A percentile compares a stretch with the other conserved stretches of the same genome.
These are phyloP conservation scores for Pichia insulana DNA, from an alignment of 805 yeast species.

Conservation along the genomic window DNA sequence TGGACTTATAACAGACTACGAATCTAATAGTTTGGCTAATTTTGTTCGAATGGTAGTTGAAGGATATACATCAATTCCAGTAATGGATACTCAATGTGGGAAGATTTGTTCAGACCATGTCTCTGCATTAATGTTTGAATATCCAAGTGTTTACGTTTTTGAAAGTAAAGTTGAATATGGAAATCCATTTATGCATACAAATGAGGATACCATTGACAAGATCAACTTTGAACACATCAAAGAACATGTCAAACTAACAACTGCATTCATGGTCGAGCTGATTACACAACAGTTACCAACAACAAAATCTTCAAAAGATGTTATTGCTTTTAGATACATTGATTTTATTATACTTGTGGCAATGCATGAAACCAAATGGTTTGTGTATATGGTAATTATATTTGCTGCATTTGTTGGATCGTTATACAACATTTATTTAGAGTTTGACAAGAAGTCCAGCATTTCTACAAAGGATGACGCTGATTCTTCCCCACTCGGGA, in stretches of 20 bases:
- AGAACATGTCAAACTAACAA: slow-evolving; percentile 70
- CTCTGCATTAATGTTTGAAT: slow-evolving; percentile 74
- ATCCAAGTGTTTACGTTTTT: slow-evolving; percentile 73
- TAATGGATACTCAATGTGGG: slow-evolving; percentile 72
- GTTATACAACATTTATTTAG: slow-evolving; percentile 5
- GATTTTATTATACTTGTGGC: slow-evolving; percentile 14
- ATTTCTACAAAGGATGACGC: background rate
- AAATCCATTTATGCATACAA: slow-evolving; percentile 67
- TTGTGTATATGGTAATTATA: slow-evolving; percentile 4
- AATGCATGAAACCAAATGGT: slow-evolving; percentile 12
- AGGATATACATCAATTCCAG: slow-evolving; percentile 58
- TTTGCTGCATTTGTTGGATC: slow-evolving; percentile 6
- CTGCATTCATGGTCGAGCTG: slow-evolving; percentile 69
- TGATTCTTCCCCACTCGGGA: background rate
- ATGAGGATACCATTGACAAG: slow-evolving; percentile 72
- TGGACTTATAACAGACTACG: slow-evolving; percentile 75
- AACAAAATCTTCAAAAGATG: background rate
- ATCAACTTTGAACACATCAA: slow-evolving; percentile 70
- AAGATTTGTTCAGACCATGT: slow-evolving; percentile 94
- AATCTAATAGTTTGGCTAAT: slow-evolving; percentile 43
- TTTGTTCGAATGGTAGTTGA: slow-evolving; percentile 56
- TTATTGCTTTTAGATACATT: slow-evolving; percentile 9
- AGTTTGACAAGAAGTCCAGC: background rate
- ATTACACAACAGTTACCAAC: slow-evolving; percentile 27
- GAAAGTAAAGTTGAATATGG: slow-evolving; percentile 63